Base-by-base conservation (phyloP, 2,329 filamentous ascomycete genomes). In the Mariannaea sp. region DNA sequence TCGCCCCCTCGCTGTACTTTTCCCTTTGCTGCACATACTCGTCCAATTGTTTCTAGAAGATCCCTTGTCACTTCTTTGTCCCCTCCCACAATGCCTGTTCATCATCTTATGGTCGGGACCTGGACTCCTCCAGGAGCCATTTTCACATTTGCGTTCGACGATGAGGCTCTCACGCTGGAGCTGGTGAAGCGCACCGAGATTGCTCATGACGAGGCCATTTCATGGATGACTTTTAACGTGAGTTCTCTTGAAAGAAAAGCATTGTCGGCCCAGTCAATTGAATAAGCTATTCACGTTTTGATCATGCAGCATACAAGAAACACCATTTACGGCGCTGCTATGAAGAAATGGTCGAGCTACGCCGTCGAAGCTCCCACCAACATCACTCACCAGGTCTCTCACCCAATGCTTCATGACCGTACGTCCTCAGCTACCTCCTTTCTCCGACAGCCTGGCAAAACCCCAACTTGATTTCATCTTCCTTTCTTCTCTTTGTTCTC, bases 341-440 rank as follows among this genome's bases (percentile, higher is more conserved):
- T 94, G 90, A 96, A 96, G 80, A 93, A 92, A 71, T 96, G 90
- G 90, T 87, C 87, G 43, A 92, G 88, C 70, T 93, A 90, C 71
- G 78, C 85, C 39, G 88, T 95, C 65, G 83, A 86, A 65, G 87
- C 83, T 62, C 88, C 90, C 3, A 86, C 84, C 2, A 84, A 90
- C 43, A 94, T 96, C 60, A 75, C 84, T 40, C 90, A 94, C 62
- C 82, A 88, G 70, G 79, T 80, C 38, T 90, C 90, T 12, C 85
- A 91, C 71, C 81, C 88, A 2, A 87, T 96, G 71, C 85, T 83
- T 38, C 87, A 89, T 62, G 82, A 95, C 68, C 83, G 88, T 91
- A 80, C 49, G 83, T 75, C 50, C n/a, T 29, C 1, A 3, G 22
- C 41, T 42, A 39, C 26, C 56, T n/a, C 27, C 36, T 7, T 29